Percentiles rank a stretch among this genome's conserved stretches.
phyloP scores from a whole-genome alignment of 2,329 filamentous ascomycete species.

The Fusarium austroafricanum region DNA sequence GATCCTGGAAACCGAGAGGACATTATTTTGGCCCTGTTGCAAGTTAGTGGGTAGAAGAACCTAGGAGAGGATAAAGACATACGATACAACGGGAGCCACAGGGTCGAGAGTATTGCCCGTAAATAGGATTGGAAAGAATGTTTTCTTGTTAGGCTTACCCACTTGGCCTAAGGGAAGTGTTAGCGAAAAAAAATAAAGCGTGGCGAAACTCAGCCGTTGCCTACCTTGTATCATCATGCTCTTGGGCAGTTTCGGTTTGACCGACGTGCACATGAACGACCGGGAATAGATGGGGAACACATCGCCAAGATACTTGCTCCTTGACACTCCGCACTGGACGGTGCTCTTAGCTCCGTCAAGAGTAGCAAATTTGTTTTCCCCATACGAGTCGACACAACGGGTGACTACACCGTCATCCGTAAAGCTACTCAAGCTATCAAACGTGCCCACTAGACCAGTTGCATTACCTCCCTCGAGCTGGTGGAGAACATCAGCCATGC shows the following conservation, averaged over 20 bases:
- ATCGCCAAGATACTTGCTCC: constrained; percentile 5
- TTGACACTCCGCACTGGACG: not conserved
- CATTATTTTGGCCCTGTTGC: too few relatives aligned
- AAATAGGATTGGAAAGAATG: too few relatives aligned
- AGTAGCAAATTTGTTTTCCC: not conserved
- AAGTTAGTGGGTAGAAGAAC: too few relatives aligned
- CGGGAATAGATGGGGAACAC: not conserved
- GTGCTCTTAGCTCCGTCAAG: not conserved
- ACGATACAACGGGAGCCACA: too few relatives aligned
- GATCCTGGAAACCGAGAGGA: too few relatives aligned
- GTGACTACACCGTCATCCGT: not conserved
- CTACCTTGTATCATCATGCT: not conserved
- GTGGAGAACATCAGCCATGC: not conserved
- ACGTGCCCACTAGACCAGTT: not conserved
- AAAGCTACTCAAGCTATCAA: not conserved
- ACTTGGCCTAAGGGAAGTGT: too few relatives aligned
- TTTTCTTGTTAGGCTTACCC: too few relatives aligned
- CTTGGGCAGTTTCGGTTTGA: not conserved
- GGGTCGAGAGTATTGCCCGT: too few relatives aligned
- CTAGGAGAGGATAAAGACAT: too few relatives aligned
- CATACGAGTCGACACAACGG: not conserved
- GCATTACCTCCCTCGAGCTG: not conserved
- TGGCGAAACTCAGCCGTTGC: too few relatives aligned
- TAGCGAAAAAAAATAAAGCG: too few relatives aligned
- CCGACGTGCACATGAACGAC: not conserved